A percentile compares a stretch with the other conserved stretches of the same genome.
Evolutionary conservation across 495 filamentous ascomycete species (phyloP).

Genomic region (Neurospora sp.): DNA sequence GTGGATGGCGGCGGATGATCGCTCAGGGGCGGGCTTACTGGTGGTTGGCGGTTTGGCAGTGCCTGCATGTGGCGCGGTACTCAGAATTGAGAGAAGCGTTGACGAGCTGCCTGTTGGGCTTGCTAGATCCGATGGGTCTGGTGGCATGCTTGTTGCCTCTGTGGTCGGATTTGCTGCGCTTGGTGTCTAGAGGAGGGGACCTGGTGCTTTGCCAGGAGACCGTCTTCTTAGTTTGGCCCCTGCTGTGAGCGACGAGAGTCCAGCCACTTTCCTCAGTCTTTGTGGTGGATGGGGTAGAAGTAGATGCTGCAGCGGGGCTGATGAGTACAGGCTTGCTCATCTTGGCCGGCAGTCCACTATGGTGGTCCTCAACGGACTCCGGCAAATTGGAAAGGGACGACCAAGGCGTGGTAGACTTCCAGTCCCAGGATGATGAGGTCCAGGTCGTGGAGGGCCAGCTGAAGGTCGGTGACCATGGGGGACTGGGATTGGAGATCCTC

Average conservation of each 20-base stretch:
- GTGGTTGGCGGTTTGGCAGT: too few relatives aligned
- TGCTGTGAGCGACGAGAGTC: neutral
- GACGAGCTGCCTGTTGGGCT: neutral
- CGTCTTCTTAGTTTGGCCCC: too few relatives aligned
- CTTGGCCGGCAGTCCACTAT: neutral
- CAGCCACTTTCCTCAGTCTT: neutral
- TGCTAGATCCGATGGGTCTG: neutral
- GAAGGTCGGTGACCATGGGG: neutral
- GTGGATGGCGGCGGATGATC: too few relatives aligned
- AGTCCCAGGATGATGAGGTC: neutral
- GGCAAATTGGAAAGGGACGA: neutral
- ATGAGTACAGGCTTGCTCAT: neutral
- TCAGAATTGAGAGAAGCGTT: neutral
- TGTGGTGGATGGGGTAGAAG: rapidly evolving
- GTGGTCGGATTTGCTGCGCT: too few relatives aligned
- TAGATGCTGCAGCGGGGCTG: rapidly evolving
- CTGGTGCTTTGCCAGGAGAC: too few relatives aligned
- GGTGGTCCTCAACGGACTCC: neutral
- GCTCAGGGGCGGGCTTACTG: too few relatives aligned
- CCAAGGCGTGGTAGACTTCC: neutral
- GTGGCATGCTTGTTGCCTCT: neutral
- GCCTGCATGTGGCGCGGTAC: too few relatives aligned
- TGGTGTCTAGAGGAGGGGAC: neutral
- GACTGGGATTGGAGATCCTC: neutral
- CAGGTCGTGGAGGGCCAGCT: neutral